Evolutionary conservation across 352 stramenopile species (phyloP).

Genomic region (Blastocystis sp.): DNA sequence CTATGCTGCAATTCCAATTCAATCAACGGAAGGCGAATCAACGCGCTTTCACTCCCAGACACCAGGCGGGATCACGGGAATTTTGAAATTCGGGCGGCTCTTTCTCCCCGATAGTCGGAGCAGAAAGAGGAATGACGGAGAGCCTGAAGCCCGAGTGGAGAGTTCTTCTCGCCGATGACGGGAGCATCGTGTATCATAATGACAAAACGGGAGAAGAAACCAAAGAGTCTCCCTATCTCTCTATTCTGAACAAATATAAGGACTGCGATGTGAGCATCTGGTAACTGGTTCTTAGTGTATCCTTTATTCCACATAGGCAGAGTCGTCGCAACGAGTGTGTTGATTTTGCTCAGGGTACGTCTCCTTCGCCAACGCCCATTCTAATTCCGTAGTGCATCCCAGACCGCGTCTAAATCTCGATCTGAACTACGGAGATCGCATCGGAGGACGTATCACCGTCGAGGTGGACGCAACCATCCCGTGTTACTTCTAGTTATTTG

Average conservation of each 20-base stretch:
- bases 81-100: not conserved
- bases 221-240: constrained; percentile 55
- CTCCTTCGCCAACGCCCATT: not conserved
- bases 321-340: constrained; percentile 56
- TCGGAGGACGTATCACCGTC: constrained; percentile 66
- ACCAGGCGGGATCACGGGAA: not conserved
- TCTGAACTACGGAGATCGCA: constrained; percentile 64
- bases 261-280: constrained; percentile 55
- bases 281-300: not conserved
- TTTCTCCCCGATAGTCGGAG: not conserved
- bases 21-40: no score
- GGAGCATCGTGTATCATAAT: constrained; percentile 62
- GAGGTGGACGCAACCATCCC: constrained; percentile 3
- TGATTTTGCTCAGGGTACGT: constrained; percentile 44
- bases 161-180: constrained; percentile 41
- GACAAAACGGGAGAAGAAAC: constrained; percentile 69
- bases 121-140: constrained; percentile 31
- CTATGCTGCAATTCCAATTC: no score
- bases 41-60: no score
- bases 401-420: constrained; percentile 62
- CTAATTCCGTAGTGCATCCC: constrained; percentile 60
- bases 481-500: constrained; percentile 48
- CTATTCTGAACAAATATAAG: constrained; percentile 61
- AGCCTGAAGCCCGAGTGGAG: constrained; percentile 62
- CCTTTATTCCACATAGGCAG: not conserved